Evolutionary conservation across 2,329 filamentous ascomycete genomes (phyloP), one percentile per base, ranked within the genome.

Genomic region (Diaporthe capsici): DNA sequence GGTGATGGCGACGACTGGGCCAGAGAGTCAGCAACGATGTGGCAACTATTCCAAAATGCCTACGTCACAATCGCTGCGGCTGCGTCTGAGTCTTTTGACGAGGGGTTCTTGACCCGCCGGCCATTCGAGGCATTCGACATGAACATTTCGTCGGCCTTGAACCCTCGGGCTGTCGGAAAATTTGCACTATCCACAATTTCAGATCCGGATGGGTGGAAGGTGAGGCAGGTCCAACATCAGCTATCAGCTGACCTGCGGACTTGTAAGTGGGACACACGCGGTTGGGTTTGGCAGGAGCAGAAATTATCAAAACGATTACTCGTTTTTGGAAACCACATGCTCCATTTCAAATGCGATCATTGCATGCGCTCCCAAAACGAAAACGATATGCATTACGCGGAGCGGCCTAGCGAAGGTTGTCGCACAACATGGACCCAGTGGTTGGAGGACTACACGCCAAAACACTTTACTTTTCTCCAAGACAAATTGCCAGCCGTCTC

Each of bases 341-440:
- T 25, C 7, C 34, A 61, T 25, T 22, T 61, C 34, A 39, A 61
- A 42, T 39, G 57, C 28, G 57, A 39, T 4, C 34, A 61, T 61
- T 25, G 22, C 20, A 8, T 17, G 12, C 57, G 22, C 15, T 60
- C 34, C 34, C 10, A 60, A 22, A n/a, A 60, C 20, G 22, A 1
- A 2, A 5, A 22, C 22, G n/a, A 13, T 12, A 1, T 17, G n/a
- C 6, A 5, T 6, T 0, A 31, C 13, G 51, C 2, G 17, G 7
- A 31, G 1, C 13, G 6, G 15, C 28, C 28, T 53, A 0, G 49
- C n/a, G n/a, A 28, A 53, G 51, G 4, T 53, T 9, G n/a, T 9
- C 53, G 53, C 7, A 7, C 1, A 31, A 9, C 25, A 0, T 60
- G 57, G 57, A 4, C 31, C 17, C 7, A 3, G 20, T 25, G 10